Evolutionary conservation across 148 eudicot genomes (phyloP).

Genomic region (Mesembryanthemum crystallinum): DNA sequence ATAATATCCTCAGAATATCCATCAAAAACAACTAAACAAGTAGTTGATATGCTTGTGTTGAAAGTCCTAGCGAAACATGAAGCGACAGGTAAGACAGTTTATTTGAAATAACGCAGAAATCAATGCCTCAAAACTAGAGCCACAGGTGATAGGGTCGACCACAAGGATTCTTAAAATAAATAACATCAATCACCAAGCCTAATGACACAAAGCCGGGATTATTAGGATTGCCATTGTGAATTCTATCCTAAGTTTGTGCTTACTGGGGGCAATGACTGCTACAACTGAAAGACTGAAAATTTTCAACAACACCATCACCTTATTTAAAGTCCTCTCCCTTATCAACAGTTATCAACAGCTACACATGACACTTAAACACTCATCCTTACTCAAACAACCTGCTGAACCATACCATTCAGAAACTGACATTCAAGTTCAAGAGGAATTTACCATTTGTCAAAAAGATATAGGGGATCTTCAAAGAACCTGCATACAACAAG

Average conservation of each 20-base stretch:
- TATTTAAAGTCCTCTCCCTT: too few relatives aligned
- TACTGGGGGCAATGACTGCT: too few relatives aligned
- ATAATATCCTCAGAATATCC: too few relatives aligned
- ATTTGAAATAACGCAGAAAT: neutral
- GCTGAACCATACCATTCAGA: too few relatives aligned
- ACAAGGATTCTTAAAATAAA: too few relatives aligned
- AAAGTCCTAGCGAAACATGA: neutral
- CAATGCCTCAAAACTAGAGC: neutral
- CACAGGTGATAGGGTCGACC: neutral
- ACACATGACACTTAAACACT: neutral
- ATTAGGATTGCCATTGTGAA: too few relatives aligned
- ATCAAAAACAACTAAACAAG: too few relatives aligned
- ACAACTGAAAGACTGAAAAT: too few relatives aligned
- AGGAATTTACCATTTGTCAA: constrained; percentile 68
- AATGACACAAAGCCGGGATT: neutral
- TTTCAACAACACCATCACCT: too few relatives aligned
- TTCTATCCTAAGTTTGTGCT: too few relatives aligned
- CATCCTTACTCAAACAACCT: neutral
- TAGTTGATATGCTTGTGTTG: neutral
- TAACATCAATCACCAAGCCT: neutral
- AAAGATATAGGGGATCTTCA: constrained; percentile 72
- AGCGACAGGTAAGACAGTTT: neutral
- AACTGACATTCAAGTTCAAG: neutral
- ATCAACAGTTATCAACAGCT: neutral
- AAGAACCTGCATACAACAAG: constrained; percentile 40